Base-by-base conservation (phyloP, 129 eudicot genomes). In the Dittrichia graveolens region DNA sequence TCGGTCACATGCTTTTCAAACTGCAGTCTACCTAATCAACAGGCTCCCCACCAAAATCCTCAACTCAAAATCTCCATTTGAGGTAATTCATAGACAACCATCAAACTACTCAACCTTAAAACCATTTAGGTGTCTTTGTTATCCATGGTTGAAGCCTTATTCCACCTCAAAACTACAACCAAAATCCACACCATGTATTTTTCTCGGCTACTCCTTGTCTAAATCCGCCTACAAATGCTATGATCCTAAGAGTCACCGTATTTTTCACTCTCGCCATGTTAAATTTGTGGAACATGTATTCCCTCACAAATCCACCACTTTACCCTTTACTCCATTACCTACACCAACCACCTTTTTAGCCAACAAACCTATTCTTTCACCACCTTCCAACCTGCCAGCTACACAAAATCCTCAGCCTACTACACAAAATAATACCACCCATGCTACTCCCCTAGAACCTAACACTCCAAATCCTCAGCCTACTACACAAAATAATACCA, bases 201-300 rank as follows among this genome's bases (percentile, higher is more conserved):
- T n/a, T n/a, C n/a, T n/a, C n/a, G n/a, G n/a, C n/a, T n/a, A n/a
- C n/a, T n/a, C n/a, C n/a, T n/a, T n/a, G n/a, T n/a, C n/a, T n/a
- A n/a, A n/a, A n/a, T n/a, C n/a, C n/a, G n/a, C n/a, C n/a, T n/a
- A n/a, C n/a, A n/a, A n/a, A n/a, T n/a, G n/a, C n/a, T n/a, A n/a
- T n/a, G n/a, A n/a, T n/a, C n/a, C n/a, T n/a, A n/a, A n/a, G n/a
- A n/a, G n/a, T n/a, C n/a, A n/a, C n/a, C n/a, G n/a, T n/a, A n/a
- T n/a, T n/a, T n/a, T n/a, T n/a, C n/a, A n/a, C n/a, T 48, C 54
- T 48, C 54, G 54, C 54, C 54, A 48, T 48, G 54, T 48, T 48
- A 4, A 11, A 8, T 48, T 48, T 48, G 14, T 48, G n/a, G 54
- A 48, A 9, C 1, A 9, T 48, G 14, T 11, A 4, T 48, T 48